These are phyloP conservation scores for Lachnellula subtilissima DNA, from an alignment of 2,329 filamentous ascomycete genomes.

Conservation along the genomic window DNA sequence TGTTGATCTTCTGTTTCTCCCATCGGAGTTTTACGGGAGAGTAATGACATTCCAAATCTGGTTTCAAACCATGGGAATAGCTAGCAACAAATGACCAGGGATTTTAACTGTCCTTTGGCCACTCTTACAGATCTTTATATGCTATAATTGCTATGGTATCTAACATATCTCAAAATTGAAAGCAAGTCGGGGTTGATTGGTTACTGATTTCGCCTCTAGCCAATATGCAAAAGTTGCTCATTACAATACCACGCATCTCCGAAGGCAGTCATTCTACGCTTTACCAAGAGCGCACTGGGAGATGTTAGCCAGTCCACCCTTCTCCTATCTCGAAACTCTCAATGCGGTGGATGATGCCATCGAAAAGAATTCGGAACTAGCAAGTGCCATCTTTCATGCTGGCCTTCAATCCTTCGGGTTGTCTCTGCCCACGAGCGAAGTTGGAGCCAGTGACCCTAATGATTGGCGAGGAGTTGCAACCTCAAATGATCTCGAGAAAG, in stretches of 20 bases:
- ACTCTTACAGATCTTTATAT: too few species aligned
- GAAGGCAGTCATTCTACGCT: conserved; percentile 89
- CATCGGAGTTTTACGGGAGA: too few species aligned
- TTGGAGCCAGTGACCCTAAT: conserved; percentile 24
- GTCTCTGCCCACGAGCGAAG: conserved; percentile 11
- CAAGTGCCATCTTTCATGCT: conserved; percentile 68
- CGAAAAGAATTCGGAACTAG: conserved; percentile 78
- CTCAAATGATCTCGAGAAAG: conserved; percentile 77
- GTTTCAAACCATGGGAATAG: too few species aligned
- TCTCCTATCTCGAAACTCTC: conserved; percentile 76
- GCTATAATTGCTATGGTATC: too few species aligned
- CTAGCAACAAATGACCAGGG: too few species aligned
- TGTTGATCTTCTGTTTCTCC: conserved; percentile 3
- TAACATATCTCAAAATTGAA: too few species aligned
- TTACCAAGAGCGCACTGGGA: conserved; percentile 80
- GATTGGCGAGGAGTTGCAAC: conserved; percentile 70
- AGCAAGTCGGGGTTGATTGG: too few species aligned
- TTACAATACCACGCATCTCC: conserved; percentile 83
- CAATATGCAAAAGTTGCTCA: conserved; percentile 83
- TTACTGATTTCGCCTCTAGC: conserved; percentile 40
- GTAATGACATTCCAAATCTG: too few species aligned
- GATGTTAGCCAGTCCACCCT: conserved; percentile 73
- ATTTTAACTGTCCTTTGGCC: too few species aligned
- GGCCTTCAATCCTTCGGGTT: conserved; percentile 65
- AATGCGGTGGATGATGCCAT: conserved; percentile 81